Conservation (phyloP, 352 stramenopile species). For the Sclerospora graminicola region DNA sequence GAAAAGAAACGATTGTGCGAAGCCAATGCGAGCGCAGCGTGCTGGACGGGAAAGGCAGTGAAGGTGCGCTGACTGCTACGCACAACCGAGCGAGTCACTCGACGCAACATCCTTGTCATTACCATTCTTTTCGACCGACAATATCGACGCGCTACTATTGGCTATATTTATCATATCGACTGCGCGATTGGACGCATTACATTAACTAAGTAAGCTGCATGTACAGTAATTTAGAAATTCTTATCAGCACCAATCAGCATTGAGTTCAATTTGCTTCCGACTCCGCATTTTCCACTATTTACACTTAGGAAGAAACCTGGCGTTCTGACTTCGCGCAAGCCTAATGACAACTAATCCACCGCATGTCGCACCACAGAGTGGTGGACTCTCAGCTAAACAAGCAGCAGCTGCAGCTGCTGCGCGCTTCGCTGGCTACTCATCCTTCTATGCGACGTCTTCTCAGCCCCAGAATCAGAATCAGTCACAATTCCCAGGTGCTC, state of each 20-base stretch:
- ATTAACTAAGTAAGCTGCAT: no score
- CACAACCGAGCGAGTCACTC: slow-evolving; percentile 20
- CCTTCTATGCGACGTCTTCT: slow-evolving; percentile 42
- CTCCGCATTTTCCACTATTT: neutral
- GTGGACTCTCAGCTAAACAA: slow-evolving; percentile 21
- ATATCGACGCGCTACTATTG: neutral
- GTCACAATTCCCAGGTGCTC: slow-evolving; percentile 1
- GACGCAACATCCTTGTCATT: slow-evolving; percentile 25
- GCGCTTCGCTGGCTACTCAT: slow-evolving; percentile 54
- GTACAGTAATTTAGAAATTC: neutral
- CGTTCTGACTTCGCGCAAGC: no score
- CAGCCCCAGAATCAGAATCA: slow-evolving; percentile 1
- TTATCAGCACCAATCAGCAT: neutral
- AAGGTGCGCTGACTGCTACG: slow-evolving; percentile 14
- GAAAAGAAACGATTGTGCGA: slow-evolving; percentile 23
- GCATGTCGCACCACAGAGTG: slow-evolving; percentile 11
- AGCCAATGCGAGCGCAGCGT: neutral
- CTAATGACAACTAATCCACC: slow-evolving; percentile 30
- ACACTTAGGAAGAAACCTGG: no score
- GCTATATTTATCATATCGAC: neutral
- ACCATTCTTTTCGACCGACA: neutral
- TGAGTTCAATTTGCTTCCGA: neutral
- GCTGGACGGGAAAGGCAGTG: neutral
- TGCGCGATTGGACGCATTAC: neutral
- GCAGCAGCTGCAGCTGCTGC: slow-evolving; percentile 24